Evolutionary conservation across 2,329 filamentous ascomycete species (phyloP).

Genomic region (Xenoacremonium recifei): DNA sequence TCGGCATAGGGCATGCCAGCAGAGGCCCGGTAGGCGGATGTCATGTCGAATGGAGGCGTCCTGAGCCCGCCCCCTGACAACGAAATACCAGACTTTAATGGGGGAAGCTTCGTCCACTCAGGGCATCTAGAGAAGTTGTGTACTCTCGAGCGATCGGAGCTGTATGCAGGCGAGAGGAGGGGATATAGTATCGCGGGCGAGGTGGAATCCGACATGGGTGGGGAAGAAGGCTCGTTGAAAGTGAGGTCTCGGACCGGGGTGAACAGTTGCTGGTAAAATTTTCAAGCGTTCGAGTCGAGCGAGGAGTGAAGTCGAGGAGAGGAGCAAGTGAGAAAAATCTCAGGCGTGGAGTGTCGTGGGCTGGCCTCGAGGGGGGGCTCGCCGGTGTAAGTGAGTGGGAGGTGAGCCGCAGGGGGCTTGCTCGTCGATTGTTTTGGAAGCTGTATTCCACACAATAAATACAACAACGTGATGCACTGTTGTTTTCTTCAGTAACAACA

Average conservation of each 20-base stretch:
- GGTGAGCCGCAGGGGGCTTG: not conserved
- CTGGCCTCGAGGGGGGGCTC: no score
- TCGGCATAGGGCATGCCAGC: no score
- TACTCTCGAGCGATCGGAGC: conserved; percentile 17
- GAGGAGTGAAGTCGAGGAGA: not conserved
- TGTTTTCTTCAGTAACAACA: no score
- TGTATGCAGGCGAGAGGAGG: conserved; percentile 20
- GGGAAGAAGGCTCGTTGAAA: conserved; percentile 7
- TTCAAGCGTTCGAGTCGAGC: no score
- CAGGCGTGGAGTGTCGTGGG: not conserved
- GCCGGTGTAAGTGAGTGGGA: conserved; percentile 7
- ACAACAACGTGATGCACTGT: no score
- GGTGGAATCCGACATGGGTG: conserved; percentile 29
- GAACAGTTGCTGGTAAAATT: no score
- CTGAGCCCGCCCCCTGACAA: conserved; percentile 39
- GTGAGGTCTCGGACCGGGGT: not conserved
- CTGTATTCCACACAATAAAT: no score
- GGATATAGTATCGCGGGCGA: conserved; percentile 19
- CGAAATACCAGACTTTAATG: conserved; percentile 16
- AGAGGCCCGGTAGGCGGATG: conserved; percentile 42
- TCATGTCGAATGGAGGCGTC: conserved; percentile 55
- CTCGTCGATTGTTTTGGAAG: not conserved
- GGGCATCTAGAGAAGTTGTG: conserved; percentile 14
- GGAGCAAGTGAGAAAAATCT: no score
- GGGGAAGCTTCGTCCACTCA: conserved; percentile 21